Conservation (phyloP, 2,329 filamentous ascomycete genomes). For the Helotiales sp. region DNA sequence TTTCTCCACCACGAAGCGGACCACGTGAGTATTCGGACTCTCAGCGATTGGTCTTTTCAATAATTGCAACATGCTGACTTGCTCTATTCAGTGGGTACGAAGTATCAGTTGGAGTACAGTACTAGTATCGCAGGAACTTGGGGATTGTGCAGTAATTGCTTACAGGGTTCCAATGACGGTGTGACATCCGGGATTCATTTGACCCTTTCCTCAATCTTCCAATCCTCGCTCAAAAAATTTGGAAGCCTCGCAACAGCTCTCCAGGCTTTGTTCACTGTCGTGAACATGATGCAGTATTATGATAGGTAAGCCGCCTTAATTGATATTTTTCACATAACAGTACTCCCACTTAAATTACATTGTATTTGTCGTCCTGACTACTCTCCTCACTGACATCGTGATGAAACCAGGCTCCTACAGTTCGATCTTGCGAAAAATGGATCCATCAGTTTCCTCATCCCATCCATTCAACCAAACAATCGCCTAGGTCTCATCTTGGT, state of each 20-base stretch:
- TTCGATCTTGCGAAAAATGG: neutral
- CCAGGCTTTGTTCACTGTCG: neutral
- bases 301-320: neutral
- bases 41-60: neutral
- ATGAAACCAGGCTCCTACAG: neutral
- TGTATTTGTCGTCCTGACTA: too few species aligned
- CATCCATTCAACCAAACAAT: neutral
- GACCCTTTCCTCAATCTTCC: constrained; percentile 6
- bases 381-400: neutral
- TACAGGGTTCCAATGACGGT: neutral
- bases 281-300: constrained; percentile 9
- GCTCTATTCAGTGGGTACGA: neutral
- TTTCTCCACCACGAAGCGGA: neutral
- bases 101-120: neutral
- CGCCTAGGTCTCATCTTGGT: constrained; percentile 1
- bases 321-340: too few species aligned
- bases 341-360: too few species aligned
- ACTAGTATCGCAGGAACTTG: neutral
- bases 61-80: neutral
- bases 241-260: constrained; percentile 1
- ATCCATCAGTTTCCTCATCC: neutral
- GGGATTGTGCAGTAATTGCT: neutral
- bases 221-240: neutral
- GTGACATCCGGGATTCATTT: neutral
- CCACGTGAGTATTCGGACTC: neutral